phyloP scores from a whole-genome alignment of 2,329 filamentous ascomycete genomes.

The Alternaria atra region DNA sequence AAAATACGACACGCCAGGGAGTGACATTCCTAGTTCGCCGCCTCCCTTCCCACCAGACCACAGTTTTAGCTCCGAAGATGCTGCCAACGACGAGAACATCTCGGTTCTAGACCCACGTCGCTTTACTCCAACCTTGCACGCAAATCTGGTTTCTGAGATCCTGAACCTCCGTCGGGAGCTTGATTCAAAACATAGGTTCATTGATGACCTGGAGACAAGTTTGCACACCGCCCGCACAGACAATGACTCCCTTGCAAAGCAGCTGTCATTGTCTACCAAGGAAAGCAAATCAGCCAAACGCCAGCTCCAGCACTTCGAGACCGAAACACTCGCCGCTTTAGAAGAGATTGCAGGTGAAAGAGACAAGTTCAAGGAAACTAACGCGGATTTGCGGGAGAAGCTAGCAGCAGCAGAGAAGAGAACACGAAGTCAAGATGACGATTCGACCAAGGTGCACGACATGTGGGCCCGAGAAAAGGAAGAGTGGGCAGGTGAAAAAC shows the following conservation, averaged over 20 bases:
- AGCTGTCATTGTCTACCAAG: constrained; percentile 70
- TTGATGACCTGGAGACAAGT: constrained; percentile 81
- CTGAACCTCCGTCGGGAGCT: constrained; percentile 85
- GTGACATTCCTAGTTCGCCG: constrained; percentile 72
- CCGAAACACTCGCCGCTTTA: constrained; percentile 84
- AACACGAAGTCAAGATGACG: constrained; percentile 80
- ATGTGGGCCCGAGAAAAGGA: constrained; percentile 87
- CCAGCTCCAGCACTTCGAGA: constrained; percentile 86
- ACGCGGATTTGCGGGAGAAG: constrained; percentile 76
- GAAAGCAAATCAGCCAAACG: constrained; percentile 84
- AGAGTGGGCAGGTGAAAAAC: constrained; percentile 82
- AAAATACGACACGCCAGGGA: constrained; percentile 65
- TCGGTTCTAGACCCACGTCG: constrained; percentile 85
- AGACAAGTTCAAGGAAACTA: constrained; percentile 79
- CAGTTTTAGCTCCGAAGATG: constrained; percentile 60
- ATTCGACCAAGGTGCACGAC: constrained; percentile 78
- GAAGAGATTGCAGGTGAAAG: constrained; percentile 85
- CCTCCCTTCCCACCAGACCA: constrained; percentile 61
- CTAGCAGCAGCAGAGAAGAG: constrained; percentile 82
- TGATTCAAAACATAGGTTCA: constrained; percentile 86
- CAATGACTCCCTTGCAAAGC: constrained; percentile 73
- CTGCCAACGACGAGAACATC: constrained; percentile 70
- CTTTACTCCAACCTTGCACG: constrained; percentile 94
- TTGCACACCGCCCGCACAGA: constrained; percentile 77
- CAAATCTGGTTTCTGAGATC: constrained; percentile 94